Percentiles rank a stretch among this genome's conserved stretches.
Conservation (phyloP, 306 rosid species). For the Cicer arietinum region DNA sequence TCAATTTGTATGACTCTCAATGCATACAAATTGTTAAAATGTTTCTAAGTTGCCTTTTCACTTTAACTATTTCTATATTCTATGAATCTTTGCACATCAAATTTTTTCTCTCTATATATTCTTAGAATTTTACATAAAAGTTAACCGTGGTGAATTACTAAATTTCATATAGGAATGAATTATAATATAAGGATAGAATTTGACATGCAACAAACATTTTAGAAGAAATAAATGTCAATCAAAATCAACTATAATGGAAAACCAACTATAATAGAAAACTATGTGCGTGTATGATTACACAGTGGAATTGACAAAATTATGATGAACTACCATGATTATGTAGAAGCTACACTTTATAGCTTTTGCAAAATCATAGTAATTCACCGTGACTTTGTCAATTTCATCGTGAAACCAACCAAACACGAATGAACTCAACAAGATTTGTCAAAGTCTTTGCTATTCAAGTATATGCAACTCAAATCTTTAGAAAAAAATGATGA, state of each 20-base stretch:
- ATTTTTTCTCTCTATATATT: background rate
- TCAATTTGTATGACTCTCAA: too few species aligned
- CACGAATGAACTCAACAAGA: slow-evolving; percentile 31
- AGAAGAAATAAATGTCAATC: slow-evolving; percentile 5
- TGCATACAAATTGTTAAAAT: too few species aligned
- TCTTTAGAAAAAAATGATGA: slow-evolving; percentile 47
- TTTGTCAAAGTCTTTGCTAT: slow-evolving; percentile 42
- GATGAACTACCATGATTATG: too few species aligned
- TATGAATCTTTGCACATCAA: background rate
- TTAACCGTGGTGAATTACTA: background rate
- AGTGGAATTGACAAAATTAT: too few species aligned
- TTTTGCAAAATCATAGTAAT: too few species aligned
- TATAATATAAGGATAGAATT: background rate
- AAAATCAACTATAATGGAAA: slow-evolving; percentile 23
- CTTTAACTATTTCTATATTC: too few species aligned
- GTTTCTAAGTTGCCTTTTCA: too few species aligned
- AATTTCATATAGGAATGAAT: background rate
- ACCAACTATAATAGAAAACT: background rate
- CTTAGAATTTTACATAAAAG: background rate
- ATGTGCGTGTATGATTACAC: too few species aligned
- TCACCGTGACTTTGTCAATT: too few species aligned
- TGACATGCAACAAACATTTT: background rate
- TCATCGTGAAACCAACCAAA: too few species aligned
- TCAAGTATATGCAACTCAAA: slow-evolving; percentile 46
- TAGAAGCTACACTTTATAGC: too few species aligned